These are phyloP conservation scores for Rubus parviflorus DNA, from an alignment of 306 rosid genomes.

Conservation along the genomic window DNA sequence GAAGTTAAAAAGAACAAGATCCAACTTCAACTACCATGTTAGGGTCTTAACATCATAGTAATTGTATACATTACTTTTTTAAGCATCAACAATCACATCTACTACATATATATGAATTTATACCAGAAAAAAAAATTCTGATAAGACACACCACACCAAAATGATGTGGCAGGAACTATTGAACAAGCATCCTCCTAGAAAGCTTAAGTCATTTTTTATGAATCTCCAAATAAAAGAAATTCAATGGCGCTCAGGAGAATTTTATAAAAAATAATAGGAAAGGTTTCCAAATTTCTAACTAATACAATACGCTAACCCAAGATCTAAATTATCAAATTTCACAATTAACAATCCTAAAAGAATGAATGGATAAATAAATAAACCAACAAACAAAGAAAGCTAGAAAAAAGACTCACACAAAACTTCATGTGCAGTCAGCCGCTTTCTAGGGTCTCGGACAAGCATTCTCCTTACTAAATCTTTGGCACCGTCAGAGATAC, in stretches of 20 bases:
- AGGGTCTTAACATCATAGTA: not conserved
- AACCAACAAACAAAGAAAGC: not conserved
- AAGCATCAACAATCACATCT: not conserved
- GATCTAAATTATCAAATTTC: not conserved
- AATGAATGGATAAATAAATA: slow-evolving; percentile 16
- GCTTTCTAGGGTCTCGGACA: slow-evolving; percentile 78
- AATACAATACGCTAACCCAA: not conserved
- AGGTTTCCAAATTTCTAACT: not conserved
- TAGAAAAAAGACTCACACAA: slow-evolving; percentile 62
- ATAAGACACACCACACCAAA: not conserved
- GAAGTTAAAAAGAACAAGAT: not conserved
- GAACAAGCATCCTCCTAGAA: not conserved
- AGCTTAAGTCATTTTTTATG: not conserved
- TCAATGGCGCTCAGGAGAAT: not conserved
- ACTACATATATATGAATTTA: not conserved
- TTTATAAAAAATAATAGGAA: not conserved
- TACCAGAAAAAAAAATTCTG: not conserved
- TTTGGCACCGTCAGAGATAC: slow-evolving; percentile 91
- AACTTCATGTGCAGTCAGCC: slow-evolving; percentile 85
- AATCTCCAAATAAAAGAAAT: not conserved
- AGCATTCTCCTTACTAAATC: slow-evolving; percentile 96
- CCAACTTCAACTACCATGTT: not conserved
- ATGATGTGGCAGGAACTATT: not conserved
- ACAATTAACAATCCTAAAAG: not conserved
- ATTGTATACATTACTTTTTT: not conserved